phyloP scores from a whole-genome alignment of 2,329 filamentous ascomycete genomes.

The Pseudocercospora eumusae region DNA sequence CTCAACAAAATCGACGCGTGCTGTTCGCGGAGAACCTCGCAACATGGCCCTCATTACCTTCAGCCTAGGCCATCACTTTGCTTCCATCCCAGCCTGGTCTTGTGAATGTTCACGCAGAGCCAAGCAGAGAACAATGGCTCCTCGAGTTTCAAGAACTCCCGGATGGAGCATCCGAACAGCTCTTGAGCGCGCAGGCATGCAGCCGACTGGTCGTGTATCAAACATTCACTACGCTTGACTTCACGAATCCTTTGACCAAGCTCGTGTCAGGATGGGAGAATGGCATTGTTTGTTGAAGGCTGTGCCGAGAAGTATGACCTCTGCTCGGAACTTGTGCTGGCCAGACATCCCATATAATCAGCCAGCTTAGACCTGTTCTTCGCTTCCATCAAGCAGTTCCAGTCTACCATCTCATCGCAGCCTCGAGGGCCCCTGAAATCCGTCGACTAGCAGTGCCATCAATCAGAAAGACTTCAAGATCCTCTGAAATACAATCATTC shows the following conservation, averaged over 20 bases:
- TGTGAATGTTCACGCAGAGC: not conserved
- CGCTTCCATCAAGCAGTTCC: not conserved
- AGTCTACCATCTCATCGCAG: not conserved
- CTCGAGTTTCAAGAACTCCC: not conserved
- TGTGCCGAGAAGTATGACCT: not conserved
- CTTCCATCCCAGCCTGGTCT: not conserved
- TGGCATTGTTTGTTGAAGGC: not conserved
- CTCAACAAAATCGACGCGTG: not conserved
- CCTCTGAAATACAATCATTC: not conserved
- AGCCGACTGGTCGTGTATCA: slow-evolving; percentile 1
- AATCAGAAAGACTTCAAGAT: too few species aligned
- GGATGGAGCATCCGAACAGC: not conserved
- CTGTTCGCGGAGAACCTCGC: not conserved
- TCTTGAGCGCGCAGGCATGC: not conserved
- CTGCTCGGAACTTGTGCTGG: not conserved
- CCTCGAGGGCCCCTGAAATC: not conserved
- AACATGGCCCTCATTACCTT: not conserved
- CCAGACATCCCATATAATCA: not conserved
- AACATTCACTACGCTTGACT: not conserved
- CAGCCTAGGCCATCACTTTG: not conserved
- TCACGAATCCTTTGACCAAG: not conserved
- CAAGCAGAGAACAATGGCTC: not conserved
- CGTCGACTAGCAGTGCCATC: not conserved
- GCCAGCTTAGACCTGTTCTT: not conserved
- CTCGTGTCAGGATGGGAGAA: not conserved